Conservation (phyloP, 805 yeast genomes). For the Helenozyma baotianmanensis region DNA sequence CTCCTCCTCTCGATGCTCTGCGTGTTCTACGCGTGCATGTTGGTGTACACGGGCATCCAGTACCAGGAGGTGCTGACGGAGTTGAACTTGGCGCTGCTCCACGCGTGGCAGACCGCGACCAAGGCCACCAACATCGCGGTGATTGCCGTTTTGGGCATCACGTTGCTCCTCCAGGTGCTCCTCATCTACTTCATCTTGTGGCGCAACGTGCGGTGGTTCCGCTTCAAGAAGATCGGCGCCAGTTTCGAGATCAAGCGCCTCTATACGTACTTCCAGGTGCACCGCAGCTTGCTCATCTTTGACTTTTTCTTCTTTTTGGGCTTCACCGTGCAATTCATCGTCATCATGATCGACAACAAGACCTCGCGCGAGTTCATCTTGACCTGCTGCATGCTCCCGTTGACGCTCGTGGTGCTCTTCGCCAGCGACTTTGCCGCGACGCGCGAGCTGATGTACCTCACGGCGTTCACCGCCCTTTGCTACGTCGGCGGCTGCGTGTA, state of each 20-base stretch:
- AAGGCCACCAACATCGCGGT: conserved; percentile 40
- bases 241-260: conserved; percentile 35
- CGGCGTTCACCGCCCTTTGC: conserved; percentile 22
- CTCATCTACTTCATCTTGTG: conserved; percentile 30
- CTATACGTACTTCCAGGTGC: conserved; percentile 37
- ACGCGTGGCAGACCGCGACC: conserved; percentile 28
- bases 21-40: conserved; percentile 38
- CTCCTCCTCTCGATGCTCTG: conserved; percentile 36
- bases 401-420: conserved; percentile 35
- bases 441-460: conserved; percentile 26
- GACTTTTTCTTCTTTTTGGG: conserved; percentile 48
- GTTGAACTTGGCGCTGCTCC: conserved; percentile 14
- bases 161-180: conserved; percentile 26
- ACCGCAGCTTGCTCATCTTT: conserved; percentile 33
- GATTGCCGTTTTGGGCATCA: conserved; percentile 36
- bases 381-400: conserved; percentile 43
- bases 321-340: conserved; percentile 46
- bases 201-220: conserved; percentile 41
- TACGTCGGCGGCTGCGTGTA: conserved; percentile 41
- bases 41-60: conserved; percentile 44
- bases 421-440: conserved; percentile 34
- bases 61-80: conserved; percentile 34
- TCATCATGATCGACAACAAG: conserved; percentile 36
- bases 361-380: conserved; percentile 41
- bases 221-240: conserved; percentile 47